These are phyloP conservation scores for Candida manassasensis DNA, from an alignment of 805 yeast genomes.

Conservation along the genomic window DNA sequence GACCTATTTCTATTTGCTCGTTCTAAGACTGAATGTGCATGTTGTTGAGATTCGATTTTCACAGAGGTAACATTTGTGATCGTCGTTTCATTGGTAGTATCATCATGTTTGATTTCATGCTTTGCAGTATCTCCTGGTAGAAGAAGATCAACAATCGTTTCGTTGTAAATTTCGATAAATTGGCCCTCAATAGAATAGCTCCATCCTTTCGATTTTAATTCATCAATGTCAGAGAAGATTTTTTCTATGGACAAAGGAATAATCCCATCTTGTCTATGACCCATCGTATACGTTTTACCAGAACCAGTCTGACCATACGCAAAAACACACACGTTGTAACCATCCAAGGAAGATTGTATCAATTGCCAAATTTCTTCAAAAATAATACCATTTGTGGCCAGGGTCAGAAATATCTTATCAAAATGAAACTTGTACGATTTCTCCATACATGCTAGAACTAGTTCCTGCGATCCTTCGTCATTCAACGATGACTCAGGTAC, in stretches of 20 bases:
- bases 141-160: constrained; percentile 67
- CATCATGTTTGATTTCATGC: constrained; percentile 72
- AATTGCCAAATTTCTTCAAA: constrained; percentile 84
- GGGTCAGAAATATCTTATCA: constrained; percentile 68
- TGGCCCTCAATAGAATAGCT: constrained; percentile 59
- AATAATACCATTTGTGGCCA: constrained; percentile 52
- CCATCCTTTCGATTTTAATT: constrained; percentile 57
- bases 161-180: constrained; percentile 88
- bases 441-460: constrained; percentile 15
- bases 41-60: constrained; percentile 40
- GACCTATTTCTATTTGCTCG: constrained; percentile 60
- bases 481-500: constrained; percentile 23
- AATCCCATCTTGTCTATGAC: constrained; percentile 64
- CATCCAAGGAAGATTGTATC: constrained; percentile 76
- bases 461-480: constrained; percentile 32
- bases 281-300: constrained; percentile 93
- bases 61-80: constrained; percentile 57
- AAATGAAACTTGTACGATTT: constrained; percentile 48
- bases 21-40: constrained; percentile 47
- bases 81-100: constrained; percentile 45
- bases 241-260: constrained; percentile 71
- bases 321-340: constrained; percentile 86
- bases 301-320: constrained; percentile 98
- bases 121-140: constrained; percentile 26
- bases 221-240: constrained; percentile 55